Percentiles rank a stretch among this genome's conserved stretches.
phyloP scores from a whole-genome alignment of 257 asterid genomes.

The Ehretia macrophylla region DNA sequence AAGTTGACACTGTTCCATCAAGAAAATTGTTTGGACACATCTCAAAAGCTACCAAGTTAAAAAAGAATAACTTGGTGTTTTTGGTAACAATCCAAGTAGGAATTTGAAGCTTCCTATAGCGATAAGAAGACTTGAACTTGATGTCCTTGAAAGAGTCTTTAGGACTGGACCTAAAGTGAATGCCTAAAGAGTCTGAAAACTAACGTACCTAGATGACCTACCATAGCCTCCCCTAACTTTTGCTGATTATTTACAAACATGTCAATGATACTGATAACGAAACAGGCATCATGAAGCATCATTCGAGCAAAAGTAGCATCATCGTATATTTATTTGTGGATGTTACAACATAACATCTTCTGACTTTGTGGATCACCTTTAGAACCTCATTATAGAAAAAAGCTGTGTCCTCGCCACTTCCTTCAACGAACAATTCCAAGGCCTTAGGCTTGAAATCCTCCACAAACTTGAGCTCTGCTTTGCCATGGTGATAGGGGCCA shows the following conservation, averaged over 20 bases:
- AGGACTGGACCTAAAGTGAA: constrained; percentile 15
- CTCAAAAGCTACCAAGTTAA: constrained; percentile 32
- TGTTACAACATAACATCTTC: constrained; percentile 13
- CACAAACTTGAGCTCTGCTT: constrained; percentile 13
- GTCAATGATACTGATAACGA: not conserved
- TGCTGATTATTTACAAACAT: no score
- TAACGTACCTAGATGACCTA: constrained; percentile 1
- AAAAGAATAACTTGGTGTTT: constrained; percentile 10
- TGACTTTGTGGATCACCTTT: not conserved
- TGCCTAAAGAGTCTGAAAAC: constrained; percentile 24
- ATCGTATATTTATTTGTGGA: not conserved
- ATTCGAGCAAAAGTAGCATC: constrained; percentile 13
- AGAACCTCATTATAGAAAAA: constrained; percentile 4
- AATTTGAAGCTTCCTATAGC: constrained; percentile 18
- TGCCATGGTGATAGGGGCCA: constrained; percentile 32
- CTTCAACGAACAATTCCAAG: constrained; percentile 7
- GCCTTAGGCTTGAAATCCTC: constrained; percentile 19
- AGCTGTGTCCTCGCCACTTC: not conserved
- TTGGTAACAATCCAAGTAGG: constrained; percentile 11
- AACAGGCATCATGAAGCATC: constrained; percentile 22
- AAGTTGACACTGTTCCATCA: constrained; percentile 4
- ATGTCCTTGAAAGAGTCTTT: constrained; percentile 10
- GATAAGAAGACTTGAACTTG: constrained; percentile 12
- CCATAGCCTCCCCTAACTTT: no score
- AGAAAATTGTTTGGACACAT: not conserved